Evolutionary conservation across 2,329 filamentous ascomycete species (phyloP), one percentile per base, ranked within the genome.

Genomic region (Stagonosporopsis tanaceti): DNA sequence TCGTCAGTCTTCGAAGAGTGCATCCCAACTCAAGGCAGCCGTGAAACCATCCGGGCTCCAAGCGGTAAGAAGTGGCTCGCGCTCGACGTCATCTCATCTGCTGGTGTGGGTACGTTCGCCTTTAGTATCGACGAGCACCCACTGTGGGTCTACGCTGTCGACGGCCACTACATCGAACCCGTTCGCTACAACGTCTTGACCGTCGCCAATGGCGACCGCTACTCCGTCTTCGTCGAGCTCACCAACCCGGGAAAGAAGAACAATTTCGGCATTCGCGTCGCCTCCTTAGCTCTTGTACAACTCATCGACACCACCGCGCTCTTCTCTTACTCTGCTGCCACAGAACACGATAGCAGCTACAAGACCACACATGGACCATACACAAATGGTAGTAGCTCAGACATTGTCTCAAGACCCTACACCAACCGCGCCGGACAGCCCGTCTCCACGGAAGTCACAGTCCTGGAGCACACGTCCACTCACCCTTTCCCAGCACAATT

Each of bases 151-250:
- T 84, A 84, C 62, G 82, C 81, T 39, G 80, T 84, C 48, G 85
- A 86, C 56, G 84, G 81, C 2, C 73, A 80, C 8, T 86, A 84
- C 66, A 81, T 87, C 50, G 72, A 81, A 59, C 85, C 85, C 2
- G 76, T 81, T 48, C 76, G 76, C 4, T 81, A 82, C 1, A 77
- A 86, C 12, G 79, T 78, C 9, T 70, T 86, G 22, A 65, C 69
- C 0, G 64, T 86, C 4, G 75, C 76, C 60, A 85, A 83, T 57
- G 85, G 84, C 12, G 82, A 82, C 59, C 79, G 84, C 5, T 85
- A 81, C 65, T 84, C 83, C 0, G 75, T 86, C 1, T 66, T 86
- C 45, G 64, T 85, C 59, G 71, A 79, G 56, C 73, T 85, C 4
- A 71, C 80, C 39, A 77, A 80, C 38, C 67, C 65, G 1, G 63